phyloP scores from a whole-genome alignment of 257 asterid genomes.

The Prunella vulgaris region DNA sequence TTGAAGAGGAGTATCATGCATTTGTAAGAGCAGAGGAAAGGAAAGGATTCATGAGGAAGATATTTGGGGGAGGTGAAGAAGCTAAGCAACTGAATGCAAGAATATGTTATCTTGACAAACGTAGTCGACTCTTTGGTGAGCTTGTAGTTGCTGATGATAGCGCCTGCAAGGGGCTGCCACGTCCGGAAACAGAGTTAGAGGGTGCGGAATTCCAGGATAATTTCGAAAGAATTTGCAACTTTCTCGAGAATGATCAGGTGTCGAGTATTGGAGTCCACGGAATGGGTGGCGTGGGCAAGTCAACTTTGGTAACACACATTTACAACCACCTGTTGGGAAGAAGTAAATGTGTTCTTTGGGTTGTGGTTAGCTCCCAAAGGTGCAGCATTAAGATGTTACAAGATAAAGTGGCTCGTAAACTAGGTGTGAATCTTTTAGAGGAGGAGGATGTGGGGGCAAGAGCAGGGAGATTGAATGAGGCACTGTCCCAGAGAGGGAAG shows the following conservation, averaged over 20 bases:
- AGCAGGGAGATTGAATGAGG: neutral
- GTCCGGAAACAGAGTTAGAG: neutral
- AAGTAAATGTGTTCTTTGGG: neutral
- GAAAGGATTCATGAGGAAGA: neutral
- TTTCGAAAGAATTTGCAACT: neutral
- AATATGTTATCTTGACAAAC: neutral
- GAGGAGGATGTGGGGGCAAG: neutral
- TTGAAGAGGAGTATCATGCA: neutral
- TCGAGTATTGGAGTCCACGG: conserved; percentile 15
- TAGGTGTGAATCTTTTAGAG: neutral
- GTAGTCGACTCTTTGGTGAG: conserved; percentile 2
- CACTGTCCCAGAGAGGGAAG: neutral
- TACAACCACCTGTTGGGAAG: conserved; percentile 3
- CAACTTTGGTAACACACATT: conserved; percentile 1
- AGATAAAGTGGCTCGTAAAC: conserved; percentile 2
- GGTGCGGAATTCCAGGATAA: conserved; percentile 4
- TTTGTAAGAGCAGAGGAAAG: neutral
- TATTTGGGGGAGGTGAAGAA: neutral
- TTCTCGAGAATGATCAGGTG: neutral
- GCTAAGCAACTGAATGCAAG: neutral
- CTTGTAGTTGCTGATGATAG: neutral
- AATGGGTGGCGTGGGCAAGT: conserved; percentile 22
- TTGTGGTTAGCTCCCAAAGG: conserved; percentile 13
- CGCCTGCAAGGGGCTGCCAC: neutral
- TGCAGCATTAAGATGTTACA: neutral